Conservation (phyloP, 352 stramenopile genomes). For the Phytophthora europaea region DNA sequence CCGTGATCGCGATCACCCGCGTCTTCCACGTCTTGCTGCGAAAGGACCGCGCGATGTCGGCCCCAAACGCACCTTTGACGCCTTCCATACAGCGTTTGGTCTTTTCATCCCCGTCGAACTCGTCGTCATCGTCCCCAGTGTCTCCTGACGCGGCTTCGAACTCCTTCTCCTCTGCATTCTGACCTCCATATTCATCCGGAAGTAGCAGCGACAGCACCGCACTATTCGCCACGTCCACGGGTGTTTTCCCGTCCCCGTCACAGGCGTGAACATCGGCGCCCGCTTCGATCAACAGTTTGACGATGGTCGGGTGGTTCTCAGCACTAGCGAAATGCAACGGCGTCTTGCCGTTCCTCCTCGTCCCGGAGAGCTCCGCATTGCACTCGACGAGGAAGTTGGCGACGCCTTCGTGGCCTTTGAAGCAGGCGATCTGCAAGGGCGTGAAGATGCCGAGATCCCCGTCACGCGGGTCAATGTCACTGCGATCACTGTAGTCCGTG, state of each 20-base stretch:
- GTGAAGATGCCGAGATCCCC: slow-evolving; percentile 81
- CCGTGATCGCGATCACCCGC: slow-evolving; percentile 60
- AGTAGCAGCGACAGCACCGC: slow-evolving; percentile 60
- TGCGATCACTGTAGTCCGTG: slow-evolving; percentile 78
- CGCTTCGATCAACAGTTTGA: slow-evolving; percentile 76
- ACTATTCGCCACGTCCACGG: slow-evolving; percentile 68
- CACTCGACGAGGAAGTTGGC: slow-evolving; percentile 87
- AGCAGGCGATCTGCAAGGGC: slow-evolving; percentile 81
- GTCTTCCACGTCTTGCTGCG: slow-evolving; percentile 70
- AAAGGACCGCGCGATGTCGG: slow-evolving; percentile 60
- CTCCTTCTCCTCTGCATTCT: slow-evolving; percentile 38
- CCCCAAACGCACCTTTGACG: slow-evolving; percentile 62
- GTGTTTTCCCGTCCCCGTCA: slow-evolving; percentile 67
- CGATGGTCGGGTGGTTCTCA: slow-evolving; percentile 68
- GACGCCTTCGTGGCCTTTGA: slow-evolving; percentile 74
- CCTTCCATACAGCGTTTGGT: slow-evolving; percentile 19
- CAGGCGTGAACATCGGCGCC: slow-evolving; percentile 74
- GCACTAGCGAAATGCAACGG: slow-evolving; percentile 75
- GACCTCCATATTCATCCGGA: slow-evolving; percentile 47
- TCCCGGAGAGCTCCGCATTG: slow-evolving; percentile 79
- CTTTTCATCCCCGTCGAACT: slow-evolving; percentile 40
- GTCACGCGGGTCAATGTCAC: slow-evolving; percentile 56
- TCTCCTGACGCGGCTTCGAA: slow-evolving; percentile 32
- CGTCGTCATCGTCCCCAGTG: slow-evolving; percentile 51
- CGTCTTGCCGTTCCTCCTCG: slow-evolving; percentile 76